Base-by-base conservation (phyloP, 495 filamentous ascomycete genomes). In the Tuber borchii region DNA sequence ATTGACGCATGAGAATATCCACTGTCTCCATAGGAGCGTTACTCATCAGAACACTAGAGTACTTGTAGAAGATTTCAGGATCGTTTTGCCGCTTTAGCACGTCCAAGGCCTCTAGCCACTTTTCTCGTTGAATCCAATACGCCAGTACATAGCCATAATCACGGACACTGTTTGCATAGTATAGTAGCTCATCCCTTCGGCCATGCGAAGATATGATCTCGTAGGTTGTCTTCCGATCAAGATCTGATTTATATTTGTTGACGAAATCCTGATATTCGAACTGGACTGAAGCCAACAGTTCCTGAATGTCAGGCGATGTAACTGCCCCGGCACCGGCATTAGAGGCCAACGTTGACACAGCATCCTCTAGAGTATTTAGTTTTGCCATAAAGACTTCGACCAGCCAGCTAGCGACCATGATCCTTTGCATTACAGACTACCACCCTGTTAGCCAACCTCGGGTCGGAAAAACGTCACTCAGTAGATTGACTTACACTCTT, bases 341-440 rank as follows among this genome's bases (percentile, higher is more conserved):
- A 0, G 80, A 77, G 1, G 93, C 93, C 78, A 94, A 92, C 0
- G 96, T 97, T 48, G 93, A 91, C 72, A 98, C 93, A 20, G 93
- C 93, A 83, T 99, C 95, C 82, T 98, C 96, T 0, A 99, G 89
- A 6, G 91, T 91, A 80, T 98, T 97, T 44, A 98, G 87, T 84
- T 97, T 97, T 4, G 93, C 92, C 95, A 99, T 99, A 84, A 95
- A 98, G 10, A 97, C 87, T 79, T 99, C 95, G 26, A 97, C 87
- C 71, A 99, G 89, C 95, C 95, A 99, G 80, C 91, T 93, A 39
- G 95, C 92, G 74, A 97, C 90, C 94, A 99, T 97, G 46, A 91
- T 90, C 72, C 95, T 86, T 84, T 99, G 95, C 96, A 97, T 99
- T 34, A 91, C 85, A 12, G 89, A 90, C 81, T 81, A 51, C n/a